phyloP scores from a whole-genome alignment of 1,284 basidiomycete species.

The Phlebopus sp. region DNA sequence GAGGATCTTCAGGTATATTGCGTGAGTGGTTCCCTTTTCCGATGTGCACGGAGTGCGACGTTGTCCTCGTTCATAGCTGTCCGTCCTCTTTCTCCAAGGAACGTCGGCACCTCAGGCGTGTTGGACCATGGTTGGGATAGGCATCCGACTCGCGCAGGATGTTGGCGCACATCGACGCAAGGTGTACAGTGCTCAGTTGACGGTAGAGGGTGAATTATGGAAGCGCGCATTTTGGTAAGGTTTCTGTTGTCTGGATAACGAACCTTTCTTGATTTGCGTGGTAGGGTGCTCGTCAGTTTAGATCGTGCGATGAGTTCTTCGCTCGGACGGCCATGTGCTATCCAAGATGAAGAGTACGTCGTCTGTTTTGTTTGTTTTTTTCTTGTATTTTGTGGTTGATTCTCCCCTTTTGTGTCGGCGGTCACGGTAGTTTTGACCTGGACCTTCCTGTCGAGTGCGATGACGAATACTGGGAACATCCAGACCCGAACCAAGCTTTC shows the following conservation, averaged over 20 bases:
- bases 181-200: conserved; percentile 35
- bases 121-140: conserved; percentile 72
- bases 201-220: conserved; percentile 65
- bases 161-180: conserved; percentile 64
- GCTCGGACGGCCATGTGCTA: conserved; percentile 77
- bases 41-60: not conserved
- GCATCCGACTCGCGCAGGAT: conserved; percentile 66
- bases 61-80: conserved; percentile 32
- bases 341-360: conserved; percentile 82
- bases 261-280: not conserved
- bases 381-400: not conserved
- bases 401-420: not conserved
- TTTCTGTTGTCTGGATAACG: not conserved
- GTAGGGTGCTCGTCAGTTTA: conserved; percentile 59
- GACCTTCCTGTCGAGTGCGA: conserved; percentile 71
- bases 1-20: conserved; percentile 60
- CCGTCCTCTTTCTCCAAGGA: conserved; percentile 50
- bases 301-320: conserved; percentile 67
- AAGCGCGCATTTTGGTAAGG: conserved; percentile 78
- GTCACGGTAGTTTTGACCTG: conserved; percentile 60
- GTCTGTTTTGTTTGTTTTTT: not conserved
- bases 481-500: conserved; percentile 49
- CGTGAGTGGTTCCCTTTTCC: conserved; percentile 29
- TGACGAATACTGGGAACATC: conserved; percentile 73
- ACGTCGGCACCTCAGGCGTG: conserved; percentile 67